Evolutionary conservation across 164 flowering plant genomes (phyloP), one percentile per base, ranked within the genome.

Genomic region (Kalanchoe fedtschenkoi): DNA sequence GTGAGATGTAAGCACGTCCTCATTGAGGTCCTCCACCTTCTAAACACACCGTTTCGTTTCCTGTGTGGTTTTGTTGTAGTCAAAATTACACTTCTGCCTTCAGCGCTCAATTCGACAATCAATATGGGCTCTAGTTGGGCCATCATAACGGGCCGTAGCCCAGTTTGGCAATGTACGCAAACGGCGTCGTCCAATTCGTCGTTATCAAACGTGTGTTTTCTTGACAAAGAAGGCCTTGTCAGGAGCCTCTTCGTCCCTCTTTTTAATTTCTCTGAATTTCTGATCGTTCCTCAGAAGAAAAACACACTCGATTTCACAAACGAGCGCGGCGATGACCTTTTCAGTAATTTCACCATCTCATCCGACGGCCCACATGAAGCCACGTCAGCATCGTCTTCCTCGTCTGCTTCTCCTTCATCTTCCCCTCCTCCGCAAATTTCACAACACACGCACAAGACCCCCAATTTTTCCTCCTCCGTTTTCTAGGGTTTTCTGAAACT

Each of bases 371-470:
- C 41, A 11, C 2, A 34, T 34, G 5, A 1, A 2, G 17, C 61
- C 61, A 58, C 61, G 42, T 58, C 61, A 58, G 14, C 61, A 33
- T 58, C 61, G 41, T 58, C 61, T 34, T 58, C 61, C 61, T 34
- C 61, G 56, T 51, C 56, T 9, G 39, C 56, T 14, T 34, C 39
- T 34, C 41, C 26, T 15, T 37, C 61, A 4, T 37, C 61, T 6
- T 33, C 61, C 30, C 60, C 10, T 34, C 35, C n/a, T 58, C 8
- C 41, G 29, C 24, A 5, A 34, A 6, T 19, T 42, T 42, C n/a
- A 15, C n/a, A 42, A 42, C 46, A 17, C 21, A 34, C 61, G n/a
- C 41, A 19, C 24, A 22, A 16, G n/a, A n/a, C n/a, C 19, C 38
- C 38, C 61, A 9, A 51, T 21, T 51, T 21, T 21, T 51, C 6